Evolutionary conservation across 1,284 basidiomycete species (phyloP), one percentile per base, ranked within the genome.

Genomic region (Heterobasidion annosum): DNA sequence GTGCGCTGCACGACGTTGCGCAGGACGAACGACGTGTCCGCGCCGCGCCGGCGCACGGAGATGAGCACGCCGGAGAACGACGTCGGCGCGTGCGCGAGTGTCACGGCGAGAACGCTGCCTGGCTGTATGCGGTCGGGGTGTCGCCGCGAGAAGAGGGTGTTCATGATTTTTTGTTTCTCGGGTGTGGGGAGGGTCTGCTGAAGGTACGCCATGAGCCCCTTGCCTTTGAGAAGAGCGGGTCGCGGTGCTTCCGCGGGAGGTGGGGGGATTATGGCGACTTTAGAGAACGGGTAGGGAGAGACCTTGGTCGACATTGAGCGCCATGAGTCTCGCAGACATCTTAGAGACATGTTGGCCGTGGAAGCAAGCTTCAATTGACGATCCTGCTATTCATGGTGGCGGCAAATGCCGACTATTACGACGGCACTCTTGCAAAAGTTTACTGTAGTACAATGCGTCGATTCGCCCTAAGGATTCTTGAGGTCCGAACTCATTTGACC

Each of bases 1-100:
- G 87, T 91, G 60, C 90, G 79, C 63, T 92, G 88, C 56, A 97
- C 79, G 61, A 96, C 80, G 70, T 96, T 97, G 58, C 94, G 79
- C 51, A 97, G 70, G 50, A 84, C 75, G 66, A 97, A 91, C 37
- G 82, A 85, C 25, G 91, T 93, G 70, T 91, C 89, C 33, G 82
- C 76, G 0, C 93, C 93, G 47, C 88, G 80, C 57, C 91, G 78
- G 52, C 88, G 81, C 57, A 93, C 79, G 47, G 82, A 79, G 64
- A 95, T 79, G 52, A 97, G 75, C 48, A 97, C 88, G 50, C 94
- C 93, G 2, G 91, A 88, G 69, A 96, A 97, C 19, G 78, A 72
- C 19, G 81, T 83, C 8, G 89, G 88, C 54, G 81, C 84, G 63
- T 82, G 88, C 64, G 79, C 80, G 56, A 76, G 81, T 60, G 79